Conservation (phyloP, 2,329 filamentous ascomycete genomes). For the Fusarium oligoseptatum region DNA sequence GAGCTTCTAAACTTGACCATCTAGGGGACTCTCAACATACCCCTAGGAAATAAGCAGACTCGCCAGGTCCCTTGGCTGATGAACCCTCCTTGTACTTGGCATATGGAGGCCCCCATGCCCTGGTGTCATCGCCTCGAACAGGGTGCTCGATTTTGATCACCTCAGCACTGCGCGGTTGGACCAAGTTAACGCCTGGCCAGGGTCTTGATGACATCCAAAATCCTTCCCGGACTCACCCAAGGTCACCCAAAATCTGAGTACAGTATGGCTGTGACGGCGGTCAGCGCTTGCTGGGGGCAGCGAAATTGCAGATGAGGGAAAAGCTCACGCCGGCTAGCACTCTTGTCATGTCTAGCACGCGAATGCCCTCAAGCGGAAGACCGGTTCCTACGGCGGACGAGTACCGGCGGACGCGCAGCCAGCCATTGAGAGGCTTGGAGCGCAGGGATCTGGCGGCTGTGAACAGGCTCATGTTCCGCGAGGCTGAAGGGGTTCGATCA, state of each 20-base stretch:
- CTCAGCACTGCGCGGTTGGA: constrained; percentile 75
- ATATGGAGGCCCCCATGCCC: constrained; percentile 97
- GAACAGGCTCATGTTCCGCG: constrained; percentile 33
- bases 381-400: constrained; percentile 47
- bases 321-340: constrained; percentile 88
- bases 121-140: constrained; percentile 88
- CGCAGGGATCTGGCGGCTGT: constrained; percentile 35
- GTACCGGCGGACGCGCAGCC: constrained; percentile 45
- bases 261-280: constrained; percentile 81
- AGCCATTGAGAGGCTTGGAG: constrained; percentile 35
- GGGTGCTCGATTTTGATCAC: constrained; percentile 99
- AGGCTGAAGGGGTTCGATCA: neutral
- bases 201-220: constrained; percentile 9
- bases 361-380: constrained; percentile 84
- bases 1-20: constrained; percentile 22
- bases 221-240: constrained; percentile 75
- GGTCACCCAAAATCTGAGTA: constrained; percentile 94
- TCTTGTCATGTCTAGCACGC: constrained; percentile 95
- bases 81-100: constrained; percentile 78
- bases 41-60: constrained; percentile 93
- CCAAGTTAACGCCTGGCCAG: constrained; percentile 23
- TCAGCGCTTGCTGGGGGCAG: constrained; percentile 22
- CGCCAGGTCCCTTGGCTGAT: constrained; percentile 77
- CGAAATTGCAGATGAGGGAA: constrained; percentile 37
- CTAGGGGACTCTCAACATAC: constrained; percentile 63